Evolutionary conservation across 1,139 yeast genomes (phyloP), one percentile per base, ranked within the genome.

Genomic region (Dujonia santamariae): DNA sequence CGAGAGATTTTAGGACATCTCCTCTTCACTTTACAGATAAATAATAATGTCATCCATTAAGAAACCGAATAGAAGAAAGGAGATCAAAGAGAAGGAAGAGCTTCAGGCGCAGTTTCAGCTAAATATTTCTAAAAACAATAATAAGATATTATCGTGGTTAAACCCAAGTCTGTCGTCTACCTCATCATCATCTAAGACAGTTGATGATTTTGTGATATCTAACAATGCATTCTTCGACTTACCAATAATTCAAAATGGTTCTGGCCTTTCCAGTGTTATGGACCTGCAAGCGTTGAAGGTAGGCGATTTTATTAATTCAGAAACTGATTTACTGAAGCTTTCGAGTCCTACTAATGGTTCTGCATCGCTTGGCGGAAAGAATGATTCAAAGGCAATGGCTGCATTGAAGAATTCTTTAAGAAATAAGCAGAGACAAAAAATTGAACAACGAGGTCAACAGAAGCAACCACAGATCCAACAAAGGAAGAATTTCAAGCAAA

Each of bases 101-200:
- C 56, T 75, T 11, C 80, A 72, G 43, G 65, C 75, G 12, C 59
- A 60, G 41, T 64, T 75, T 46, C 77, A 70, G 47, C 56, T 68
- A 7, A 63, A 72, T 4, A 50, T 75, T 12, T 45, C 65, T 6
- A 59, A 59, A 27, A 63, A 62, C 19, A 65, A 64, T 39, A 45
- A 54, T 14, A 61, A 53, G 27, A 71, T 70, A 0, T 36, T 53
- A 28, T 57, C 63, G 21, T 76, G 81, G 81, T 55, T 75, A 34
- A 26, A 28, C 9, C n/a, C 29, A 7, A 14, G 16, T 12, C 11
- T 8, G 22, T 12, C 5, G 34, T 7, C 12, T 11, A 8, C 35
- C 7, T 4, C 35, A 16, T 13, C 23, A 12, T 13, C 19, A 32
- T 16, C 13, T 15, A 6, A 11, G 9, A 6, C 40, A 11, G 32